phyloP scores from a whole-genome alignment of 306 rosid genomes.

The Carpinus fangiana region DNA sequence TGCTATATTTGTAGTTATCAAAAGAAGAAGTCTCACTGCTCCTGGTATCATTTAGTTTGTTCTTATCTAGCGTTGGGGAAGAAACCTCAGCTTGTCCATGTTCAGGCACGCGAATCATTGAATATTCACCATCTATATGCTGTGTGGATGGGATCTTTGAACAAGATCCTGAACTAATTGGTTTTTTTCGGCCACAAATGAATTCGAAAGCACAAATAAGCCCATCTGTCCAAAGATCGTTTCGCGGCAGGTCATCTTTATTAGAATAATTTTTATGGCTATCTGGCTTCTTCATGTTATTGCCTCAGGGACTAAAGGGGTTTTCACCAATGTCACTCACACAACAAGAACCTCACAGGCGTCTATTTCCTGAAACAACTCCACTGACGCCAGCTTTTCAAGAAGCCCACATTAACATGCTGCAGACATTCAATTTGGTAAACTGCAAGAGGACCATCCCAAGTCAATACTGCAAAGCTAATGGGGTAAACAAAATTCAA shows the following conservation, averaged over 20 bases:
- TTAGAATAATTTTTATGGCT: constrained; percentile 32
- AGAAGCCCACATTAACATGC: neutral
- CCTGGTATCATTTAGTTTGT: constrained; percentile 29
- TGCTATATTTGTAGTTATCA: constrained; percentile 35
- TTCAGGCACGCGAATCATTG: constrained; percentile 34
- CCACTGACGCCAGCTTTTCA: neutral
- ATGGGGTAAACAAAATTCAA: constrained; percentile 3
- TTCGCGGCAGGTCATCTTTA: constrained; percentile 48
- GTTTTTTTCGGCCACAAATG: constrained; percentile 47
- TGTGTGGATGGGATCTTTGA: constrained; percentile 36
- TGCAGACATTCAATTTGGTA: neutral
- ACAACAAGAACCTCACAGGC: neutral
- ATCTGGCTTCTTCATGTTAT: constrained; percentile 45
- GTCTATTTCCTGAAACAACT: neutral
- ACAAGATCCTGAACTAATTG: constrained; percentile 31
- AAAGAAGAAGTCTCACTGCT: constrained; percentile 14
- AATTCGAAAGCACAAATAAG: constrained; percentile 89
- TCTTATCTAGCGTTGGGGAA: constrained; percentile 29
- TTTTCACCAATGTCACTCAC: constrained; percentile 30
- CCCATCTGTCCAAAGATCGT: constrained; percentile 83
- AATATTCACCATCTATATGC: constrained; percentile 33
- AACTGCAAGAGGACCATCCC: neutral
- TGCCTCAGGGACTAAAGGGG: constrained; percentile 23
- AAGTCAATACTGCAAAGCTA: neutral
- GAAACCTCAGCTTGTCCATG: constrained; percentile 36